Evolutionary conservation across 139 green algal genomes (phyloP).

Genomic region (Chlorella sorokiniana): DNA sequence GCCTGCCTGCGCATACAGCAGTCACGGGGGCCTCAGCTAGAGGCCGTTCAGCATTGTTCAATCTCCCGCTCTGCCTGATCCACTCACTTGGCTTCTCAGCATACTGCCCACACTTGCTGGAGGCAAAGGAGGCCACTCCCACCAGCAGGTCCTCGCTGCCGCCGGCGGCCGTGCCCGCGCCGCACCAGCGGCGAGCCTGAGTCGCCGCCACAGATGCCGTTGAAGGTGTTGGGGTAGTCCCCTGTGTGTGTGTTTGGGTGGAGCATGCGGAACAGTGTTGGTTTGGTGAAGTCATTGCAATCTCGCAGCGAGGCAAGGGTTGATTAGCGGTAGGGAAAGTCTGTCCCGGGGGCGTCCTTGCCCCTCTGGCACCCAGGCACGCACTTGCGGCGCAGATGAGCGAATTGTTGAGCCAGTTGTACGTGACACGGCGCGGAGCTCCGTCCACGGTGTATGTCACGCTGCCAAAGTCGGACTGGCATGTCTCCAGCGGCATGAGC

Average conservation of each 20-base stretch:
- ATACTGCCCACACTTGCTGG: background rate
- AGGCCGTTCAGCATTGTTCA: too few relatives aligned
- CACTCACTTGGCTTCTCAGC: background rate
- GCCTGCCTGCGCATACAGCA: too few relatives aligned
- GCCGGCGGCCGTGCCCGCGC: background rate
- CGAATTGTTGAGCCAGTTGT: background rate
- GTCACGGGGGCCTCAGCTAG: too few relatives aligned
- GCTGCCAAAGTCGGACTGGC: background rate
- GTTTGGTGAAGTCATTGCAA: too few relatives aligned
- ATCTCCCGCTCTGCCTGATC: too few relatives aligned
- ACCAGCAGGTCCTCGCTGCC: background rate
- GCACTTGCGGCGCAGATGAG: background rate
- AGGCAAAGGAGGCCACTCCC: background rate
- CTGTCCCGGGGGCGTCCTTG: too few relatives aligned
- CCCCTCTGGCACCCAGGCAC: too few relatives aligned
- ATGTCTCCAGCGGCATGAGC: background rate
- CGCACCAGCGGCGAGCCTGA: background rate
- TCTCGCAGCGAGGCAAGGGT: too few relatives aligned
- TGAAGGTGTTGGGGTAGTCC: background rate
- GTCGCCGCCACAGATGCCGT: background rate
- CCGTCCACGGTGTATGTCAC: background rate
- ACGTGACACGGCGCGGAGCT: background rate
- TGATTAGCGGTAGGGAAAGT: too few relatives aligned
- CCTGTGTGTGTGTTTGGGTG: too few relatives aligned
- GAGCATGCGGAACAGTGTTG: too few relatives aligned